A percentile compares a stretch with the other conserved stretches of the same genome.
Conservation (phyloP, 257 asterid species). For the Salvia hispanica region DNA sequence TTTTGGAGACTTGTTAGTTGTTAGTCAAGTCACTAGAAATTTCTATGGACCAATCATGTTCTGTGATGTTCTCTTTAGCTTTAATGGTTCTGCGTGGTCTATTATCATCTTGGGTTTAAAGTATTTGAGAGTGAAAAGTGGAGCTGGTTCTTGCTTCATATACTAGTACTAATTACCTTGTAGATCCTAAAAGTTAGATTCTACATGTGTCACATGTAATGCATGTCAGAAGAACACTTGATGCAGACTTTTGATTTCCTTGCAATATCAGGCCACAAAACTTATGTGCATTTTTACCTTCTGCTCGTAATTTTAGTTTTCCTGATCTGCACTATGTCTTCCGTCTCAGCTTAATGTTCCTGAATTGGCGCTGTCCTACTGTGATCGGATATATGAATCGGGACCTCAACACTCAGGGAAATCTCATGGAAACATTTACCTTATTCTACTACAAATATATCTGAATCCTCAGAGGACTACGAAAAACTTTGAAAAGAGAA, state of each 20-base stretch:
- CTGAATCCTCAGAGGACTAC: slow-evolving; percentile 83
- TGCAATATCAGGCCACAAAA: slow-evolving; percentile 2
- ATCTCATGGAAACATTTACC: slow-evolving; percentile 75
- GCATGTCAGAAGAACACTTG: slow-evolving; percentile 3
- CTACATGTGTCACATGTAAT: not conserved
- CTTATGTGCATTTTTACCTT: slow-evolving; percentile 15
- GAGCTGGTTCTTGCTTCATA: not conserved
- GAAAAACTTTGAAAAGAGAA: slow-evolving; percentile 72
- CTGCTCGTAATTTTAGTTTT: slow-evolving; percentile 14
- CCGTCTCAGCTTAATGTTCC: slow-evolving; percentile 79
- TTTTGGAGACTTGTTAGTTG: not conserved
- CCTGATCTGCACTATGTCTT: slow-evolving; percentile 29
- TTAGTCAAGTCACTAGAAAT: slow-evolving; percentile 7
- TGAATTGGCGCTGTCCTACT: slow-evolving; percentile 83
- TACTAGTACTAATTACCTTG: slow-evolving; percentile 11
- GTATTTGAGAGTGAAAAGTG: not conserved
- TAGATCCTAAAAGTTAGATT: slow-evolving; percentile 6
- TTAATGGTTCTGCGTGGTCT: slow-evolving; percentile 22
- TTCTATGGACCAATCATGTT: slow-evolving; percentile 11
- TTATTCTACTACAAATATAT: slow-evolving; percentile 86
- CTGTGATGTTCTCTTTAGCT: slow-evolving; percentile 1
- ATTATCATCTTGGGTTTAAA: slow-evolving; percentile 10
- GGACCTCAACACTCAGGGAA: slow-evolving; percentile 69
- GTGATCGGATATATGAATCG: slow-evolving; percentile 82
- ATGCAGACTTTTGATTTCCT: not conserved